Evolutionary conservation across 2,329 filamentous ascomycete genomes (phyloP).

Genomic region (Colletotrichum sp.): DNA sequence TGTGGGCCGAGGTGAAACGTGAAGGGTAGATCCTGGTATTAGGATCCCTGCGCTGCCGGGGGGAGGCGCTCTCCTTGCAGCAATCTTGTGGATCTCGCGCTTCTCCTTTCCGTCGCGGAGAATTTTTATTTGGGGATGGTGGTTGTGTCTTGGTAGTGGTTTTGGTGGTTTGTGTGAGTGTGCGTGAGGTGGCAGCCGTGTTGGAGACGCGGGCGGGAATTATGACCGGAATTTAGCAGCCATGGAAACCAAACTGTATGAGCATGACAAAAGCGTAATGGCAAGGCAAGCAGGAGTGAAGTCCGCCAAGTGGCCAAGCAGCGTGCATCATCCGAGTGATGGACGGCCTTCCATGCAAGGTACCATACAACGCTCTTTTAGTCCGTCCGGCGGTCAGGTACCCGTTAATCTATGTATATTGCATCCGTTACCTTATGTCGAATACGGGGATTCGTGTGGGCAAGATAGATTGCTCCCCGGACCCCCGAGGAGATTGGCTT

Average conservation of each 20-base stretch:
- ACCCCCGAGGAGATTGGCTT: background rate
- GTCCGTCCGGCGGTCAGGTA: background rate
- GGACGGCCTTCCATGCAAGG: background rate
- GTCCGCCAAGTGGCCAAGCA: background rate
- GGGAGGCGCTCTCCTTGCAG: conserved; percentile 12
- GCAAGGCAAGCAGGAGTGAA: background rate
- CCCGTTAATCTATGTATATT: background rate
- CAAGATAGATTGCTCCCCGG: conserved; percentile 2
- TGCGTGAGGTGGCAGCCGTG: background rate
- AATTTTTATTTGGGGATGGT: background rate
- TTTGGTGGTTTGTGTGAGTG: background rate
- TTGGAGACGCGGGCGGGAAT: background rate
- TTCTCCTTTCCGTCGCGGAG: conserved; percentile 18
- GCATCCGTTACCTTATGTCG: background rate
- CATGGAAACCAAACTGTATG: background rate
- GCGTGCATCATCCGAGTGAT: background rate
- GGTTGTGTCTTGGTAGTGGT: background rate
- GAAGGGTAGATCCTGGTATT: background rate
- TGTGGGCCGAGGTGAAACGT: conserved; percentile 17
- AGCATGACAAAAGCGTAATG: background rate
- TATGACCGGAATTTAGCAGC: background rate
- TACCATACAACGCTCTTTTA: background rate
- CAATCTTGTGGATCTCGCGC: conserved; percentile 20
- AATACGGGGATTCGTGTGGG: conserved; percentile 1
- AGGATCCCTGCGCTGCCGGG: background rate